phyloP scores from a whole-genome alignment of 257 asterid genomes.

The Gardenia jasminoides region DNA sequence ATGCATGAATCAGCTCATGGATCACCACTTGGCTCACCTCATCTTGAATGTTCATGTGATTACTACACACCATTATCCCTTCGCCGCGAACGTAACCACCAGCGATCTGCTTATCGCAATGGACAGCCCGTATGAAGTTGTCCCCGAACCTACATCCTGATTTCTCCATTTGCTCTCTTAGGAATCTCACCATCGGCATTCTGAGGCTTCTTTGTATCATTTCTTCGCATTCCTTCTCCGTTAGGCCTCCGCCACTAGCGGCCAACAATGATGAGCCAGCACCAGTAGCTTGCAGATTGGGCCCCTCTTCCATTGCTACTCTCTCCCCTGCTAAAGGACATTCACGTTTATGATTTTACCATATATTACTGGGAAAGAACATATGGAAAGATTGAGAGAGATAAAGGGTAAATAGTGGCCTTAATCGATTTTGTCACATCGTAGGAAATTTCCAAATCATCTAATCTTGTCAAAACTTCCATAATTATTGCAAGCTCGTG shows the following conservation, averaged over 20 bases:
- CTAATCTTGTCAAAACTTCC: not conserved
- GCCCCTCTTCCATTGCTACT: slow-evolving; percentile 16
- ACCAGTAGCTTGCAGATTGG: not conserved
- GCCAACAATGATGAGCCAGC: not conserved
- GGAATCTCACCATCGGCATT: slow-evolving; percentile 75
- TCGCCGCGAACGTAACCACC: slow-evolving; percentile 66
- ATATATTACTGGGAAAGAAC: not conserved
- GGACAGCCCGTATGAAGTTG: slow-evolving; percentile 58
- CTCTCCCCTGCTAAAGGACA: too few relatives aligned
- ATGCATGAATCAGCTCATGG: slow-evolving; percentile 96
- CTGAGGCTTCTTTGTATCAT: slow-evolving; percentile 65
- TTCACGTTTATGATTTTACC: not conserved
- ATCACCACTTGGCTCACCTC: slow-evolving; percentile 86
- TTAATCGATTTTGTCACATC: not conserved
- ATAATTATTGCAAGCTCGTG: too few relatives aligned
- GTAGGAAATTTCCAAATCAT: not conserved
- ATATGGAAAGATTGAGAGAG: not conserved
- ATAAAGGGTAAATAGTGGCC: not conserved
- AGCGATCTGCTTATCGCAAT: slow-evolving; percentile 35
- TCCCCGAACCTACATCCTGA: slow-evolving; percentile 59
- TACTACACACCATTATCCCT: slow-evolving; percentile 80
- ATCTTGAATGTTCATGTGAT: slow-evolving; percentile 71
- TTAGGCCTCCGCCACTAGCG: slow-evolving; percentile 31
- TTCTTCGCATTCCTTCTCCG: slow-evolving; percentile 53
- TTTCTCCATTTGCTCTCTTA: slow-evolving; percentile 70